phyloP scores from a whole-genome alignment of 495 filamentous ascomycete species.

The Podospora pseudocomata region DNA sequence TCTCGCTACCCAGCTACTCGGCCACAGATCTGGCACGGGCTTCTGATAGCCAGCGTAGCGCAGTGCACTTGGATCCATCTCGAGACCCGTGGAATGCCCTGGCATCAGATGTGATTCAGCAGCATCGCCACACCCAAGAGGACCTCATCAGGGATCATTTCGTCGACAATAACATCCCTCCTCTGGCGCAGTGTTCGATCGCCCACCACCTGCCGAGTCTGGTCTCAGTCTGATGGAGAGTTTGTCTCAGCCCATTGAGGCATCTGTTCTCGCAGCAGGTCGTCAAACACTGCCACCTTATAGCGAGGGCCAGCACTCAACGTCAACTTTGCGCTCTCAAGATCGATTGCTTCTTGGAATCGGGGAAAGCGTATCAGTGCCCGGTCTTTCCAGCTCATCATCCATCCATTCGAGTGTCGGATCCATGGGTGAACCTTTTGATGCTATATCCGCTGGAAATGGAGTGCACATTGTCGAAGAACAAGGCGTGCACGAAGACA shows the following conservation, averaged over 20 bases:
- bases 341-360: not conserved
- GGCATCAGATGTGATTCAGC: not conserved
- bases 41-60: not conserved
- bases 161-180: not conserved
- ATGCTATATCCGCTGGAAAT: not conserved
- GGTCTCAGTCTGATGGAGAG: not conserved
- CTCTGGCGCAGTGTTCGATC: not conserved
- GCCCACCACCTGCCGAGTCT: not conserved
- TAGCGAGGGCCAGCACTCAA: not conserved
- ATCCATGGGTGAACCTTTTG: not conserved
- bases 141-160: not conserved
- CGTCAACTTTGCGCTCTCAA: not conserved
- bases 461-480: slow-evolving; percentile 9
- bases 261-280: not conserved
- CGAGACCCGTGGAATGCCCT: slow-evolving; percentile 5
- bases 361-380: not conserved
- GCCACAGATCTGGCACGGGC: not conserved
- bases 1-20: slow-evolving; percentile 1
- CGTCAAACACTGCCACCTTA: not conserved
- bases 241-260: not conserved
- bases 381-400: slow-evolving; percentile 6
- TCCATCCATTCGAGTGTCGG: not conserved
- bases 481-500: slow-evolving; percentile 1
- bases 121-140: not conserved
- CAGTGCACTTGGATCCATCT: slow-evolving; percentile 2